Evolutionary conservation across 306 rosid genomes (phyloP).

Genomic region (Chamaecrista fasciculata): DNA sequence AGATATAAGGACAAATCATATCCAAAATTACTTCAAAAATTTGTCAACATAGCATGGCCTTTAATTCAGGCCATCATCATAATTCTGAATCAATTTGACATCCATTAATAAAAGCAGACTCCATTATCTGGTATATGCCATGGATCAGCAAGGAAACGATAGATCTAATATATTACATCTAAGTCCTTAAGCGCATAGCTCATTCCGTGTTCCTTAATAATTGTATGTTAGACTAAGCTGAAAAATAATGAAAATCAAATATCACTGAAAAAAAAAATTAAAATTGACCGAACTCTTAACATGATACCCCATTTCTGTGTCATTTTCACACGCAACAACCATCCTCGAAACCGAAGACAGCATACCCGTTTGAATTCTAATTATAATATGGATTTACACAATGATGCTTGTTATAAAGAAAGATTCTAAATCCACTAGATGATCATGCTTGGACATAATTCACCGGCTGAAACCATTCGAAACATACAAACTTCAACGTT

Average conservation of each 20-base stretch:
- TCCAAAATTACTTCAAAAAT: constrained; percentile 8
- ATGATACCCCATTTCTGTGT: neutral
- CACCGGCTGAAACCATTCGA: neutral
- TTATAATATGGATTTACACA: neutral
- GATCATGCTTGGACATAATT: constrained; percentile 16
- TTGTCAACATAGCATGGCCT: neutral
- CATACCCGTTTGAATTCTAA: neutral
- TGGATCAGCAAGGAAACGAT: constrained; percentile 19
- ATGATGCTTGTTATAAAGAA: neutral
- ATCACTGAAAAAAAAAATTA: neutral
- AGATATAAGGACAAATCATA: neutral
- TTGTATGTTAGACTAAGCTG: neutral
- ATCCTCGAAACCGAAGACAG: no score
- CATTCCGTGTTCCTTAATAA: neutral
- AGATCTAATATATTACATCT: constrained; percentile 7
- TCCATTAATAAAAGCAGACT: neutral
- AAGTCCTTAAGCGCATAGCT: neutral
- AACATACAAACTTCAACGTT: neutral
- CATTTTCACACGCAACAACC: neutral
- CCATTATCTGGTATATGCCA: neutral
- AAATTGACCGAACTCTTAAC: neutral
- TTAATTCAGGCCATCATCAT: neutral
- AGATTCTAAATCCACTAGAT: neutral
- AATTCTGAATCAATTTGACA: neutral
- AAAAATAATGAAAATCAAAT: neutral